phyloP scores from a whole-genome alignment of 1,139 yeast genomes.

The Komagataea norvegica region DNA sequence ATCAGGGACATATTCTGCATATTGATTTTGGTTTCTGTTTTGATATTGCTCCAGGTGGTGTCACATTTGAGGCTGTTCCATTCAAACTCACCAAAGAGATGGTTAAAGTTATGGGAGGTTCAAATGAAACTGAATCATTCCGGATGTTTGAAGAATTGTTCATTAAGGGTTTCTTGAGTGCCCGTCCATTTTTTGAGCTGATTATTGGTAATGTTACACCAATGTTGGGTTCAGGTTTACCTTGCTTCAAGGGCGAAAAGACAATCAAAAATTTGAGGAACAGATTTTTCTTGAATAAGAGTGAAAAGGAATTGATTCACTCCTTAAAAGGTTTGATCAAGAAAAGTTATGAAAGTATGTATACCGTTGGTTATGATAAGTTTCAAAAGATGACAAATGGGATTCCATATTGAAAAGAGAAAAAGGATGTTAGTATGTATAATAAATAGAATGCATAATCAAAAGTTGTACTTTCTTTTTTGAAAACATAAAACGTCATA shows the following conservation, averaged over 20 bases:
- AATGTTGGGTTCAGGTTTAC: constrained; percentile 93
- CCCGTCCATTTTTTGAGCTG: constrained; percentile 84
- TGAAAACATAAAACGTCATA: not conserved
- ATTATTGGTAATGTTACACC: constrained; percentile 84
- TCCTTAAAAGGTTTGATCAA: constrained; percentile 71
- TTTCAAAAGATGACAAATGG: constrained; percentile 96
- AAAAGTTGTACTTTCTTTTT: no score
- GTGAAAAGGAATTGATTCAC: constrained; percentile 81
- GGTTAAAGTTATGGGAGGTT: constrained; percentile 94
- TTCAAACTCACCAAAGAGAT: constrained; percentile 95
- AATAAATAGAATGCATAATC: no score
- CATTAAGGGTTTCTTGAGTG: constrained; percentile 85
- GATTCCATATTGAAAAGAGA: constrained; percentile 69
- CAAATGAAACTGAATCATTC: constrained; percentile 78
- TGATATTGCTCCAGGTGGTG: constrained; percentile 99
- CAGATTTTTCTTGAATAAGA: constrained; percentile 76
- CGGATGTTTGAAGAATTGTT: constrained; percentile 93
- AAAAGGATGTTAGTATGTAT: no score
- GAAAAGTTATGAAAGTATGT: constrained; percentile 81
- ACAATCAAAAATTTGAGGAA: constrained; percentile 73
- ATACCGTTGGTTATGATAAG: constrained; percentile 94
- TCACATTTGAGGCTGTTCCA: constrained; percentile 94
- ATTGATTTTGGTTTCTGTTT: constrained; percentile 98
- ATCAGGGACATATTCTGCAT: constrained; percentile 89
- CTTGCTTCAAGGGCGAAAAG: constrained; percentile 83